Evolutionary conservation across 805 yeast species (phyloP).

Genomic region (Saturnispora kantuleensis): DNA sequence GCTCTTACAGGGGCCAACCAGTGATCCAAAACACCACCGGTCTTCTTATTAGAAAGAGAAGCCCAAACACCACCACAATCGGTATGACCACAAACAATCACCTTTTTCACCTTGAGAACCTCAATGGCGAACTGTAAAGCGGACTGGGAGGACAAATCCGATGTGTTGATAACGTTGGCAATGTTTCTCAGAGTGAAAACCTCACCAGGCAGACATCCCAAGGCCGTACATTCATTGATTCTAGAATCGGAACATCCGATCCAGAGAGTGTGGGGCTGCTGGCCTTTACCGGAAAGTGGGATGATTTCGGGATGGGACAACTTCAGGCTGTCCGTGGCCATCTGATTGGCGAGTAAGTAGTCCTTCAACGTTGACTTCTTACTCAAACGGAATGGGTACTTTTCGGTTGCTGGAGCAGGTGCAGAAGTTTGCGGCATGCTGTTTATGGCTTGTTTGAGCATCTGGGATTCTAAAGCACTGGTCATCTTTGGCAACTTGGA

Average conservation of each 20-base stretch:
- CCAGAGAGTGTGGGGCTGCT: conserved; percentile 88
- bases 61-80: conserved; percentile 94
- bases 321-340: conserved; percentile 37
- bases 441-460: not conserved
- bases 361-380: conserved; percentile 41
- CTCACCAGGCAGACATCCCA: conserved; percentile 81
- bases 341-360: conserved; percentile 37
- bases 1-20: conserved; percentile 66
- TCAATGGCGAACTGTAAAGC: conserved; percentile 85
- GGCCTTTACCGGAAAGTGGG: conserved; percentile 66
- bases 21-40: conserved; percentile 61
- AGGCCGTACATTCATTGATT: conserved; percentile 66
- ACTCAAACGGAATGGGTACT: conserved; percentile 34
- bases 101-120: conserved; percentile 67
- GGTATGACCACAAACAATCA: conserved; percentile 87
- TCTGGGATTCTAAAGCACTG: conserved; percentile 4
- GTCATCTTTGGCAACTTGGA: conserved; percentile 11
- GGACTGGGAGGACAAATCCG: conserved; percentile 65
- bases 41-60: conserved; percentile 50
- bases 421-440: conserved; percentile 7
- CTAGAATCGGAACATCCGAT: conserved; percentile 93
- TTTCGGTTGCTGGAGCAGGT: not conserved
- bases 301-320: conserved; percentile 47
- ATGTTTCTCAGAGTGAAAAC: conserved; percentile 82
- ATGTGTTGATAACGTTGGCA: conserved; percentile 64